These are phyloP conservation scores for Arachnomyces sp. DNA, from an alignment of 2,329 filamentous ascomycete genomes.

Conservation along the genomic window DNA sequence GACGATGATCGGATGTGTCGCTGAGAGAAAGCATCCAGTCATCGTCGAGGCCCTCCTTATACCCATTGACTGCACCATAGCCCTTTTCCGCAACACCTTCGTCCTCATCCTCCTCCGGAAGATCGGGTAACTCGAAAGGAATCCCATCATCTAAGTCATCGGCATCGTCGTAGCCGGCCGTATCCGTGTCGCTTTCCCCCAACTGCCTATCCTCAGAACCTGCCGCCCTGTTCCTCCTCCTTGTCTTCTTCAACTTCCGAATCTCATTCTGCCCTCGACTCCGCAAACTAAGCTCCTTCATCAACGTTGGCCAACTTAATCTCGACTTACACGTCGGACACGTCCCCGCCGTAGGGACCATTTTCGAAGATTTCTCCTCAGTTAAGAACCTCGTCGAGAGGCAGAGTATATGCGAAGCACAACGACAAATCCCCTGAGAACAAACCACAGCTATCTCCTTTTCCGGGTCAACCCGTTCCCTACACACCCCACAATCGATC, in stretches of 20 bases:
- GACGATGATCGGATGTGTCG: too few relatives aligned
- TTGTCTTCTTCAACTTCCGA: slow-evolving; percentile 55
- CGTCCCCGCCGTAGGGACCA: slow-evolving; percentile 59
- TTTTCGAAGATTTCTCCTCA: slow-evolving; percentile 27
- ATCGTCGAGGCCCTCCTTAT: too few relatives aligned
- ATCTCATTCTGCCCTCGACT: slow-evolving; percentile 62
- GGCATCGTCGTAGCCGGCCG: slow-evolving; percentile 27
- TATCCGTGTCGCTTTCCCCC: too few relatives aligned
- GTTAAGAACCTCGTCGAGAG: slow-evolving; percentile 45
- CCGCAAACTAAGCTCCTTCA: slow-evolving; percentile 72
- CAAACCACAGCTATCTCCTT: slow-evolving; percentile 45
- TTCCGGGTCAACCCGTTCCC: slow-evolving; percentile 25
- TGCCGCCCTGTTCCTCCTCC: slow-evolving; percentile 27
- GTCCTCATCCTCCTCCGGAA: slow-evolving; percentile 29
- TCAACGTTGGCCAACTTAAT: slow-evolving; percentile 65
- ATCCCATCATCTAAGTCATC: slow-evolving; percentile 21
- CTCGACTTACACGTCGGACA: slow-evolving; percentile 62
- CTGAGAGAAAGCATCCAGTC: too few relatives aligned
- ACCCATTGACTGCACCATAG: too few relatives aligned
- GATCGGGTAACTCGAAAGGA: not conserved
- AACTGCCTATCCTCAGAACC: slow-evolving; percentile 30
- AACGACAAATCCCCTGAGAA: slow-evolving; percentile 39
- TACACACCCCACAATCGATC: slow-evolving; percentile 44
- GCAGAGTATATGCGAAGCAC: slow-evolving; percentile 48
- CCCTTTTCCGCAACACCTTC: slow-evolving; percentile 7